Base-by-base conservation (phyloP, 805 yeast species). In the Pichia thaimueangensis region DNA sequence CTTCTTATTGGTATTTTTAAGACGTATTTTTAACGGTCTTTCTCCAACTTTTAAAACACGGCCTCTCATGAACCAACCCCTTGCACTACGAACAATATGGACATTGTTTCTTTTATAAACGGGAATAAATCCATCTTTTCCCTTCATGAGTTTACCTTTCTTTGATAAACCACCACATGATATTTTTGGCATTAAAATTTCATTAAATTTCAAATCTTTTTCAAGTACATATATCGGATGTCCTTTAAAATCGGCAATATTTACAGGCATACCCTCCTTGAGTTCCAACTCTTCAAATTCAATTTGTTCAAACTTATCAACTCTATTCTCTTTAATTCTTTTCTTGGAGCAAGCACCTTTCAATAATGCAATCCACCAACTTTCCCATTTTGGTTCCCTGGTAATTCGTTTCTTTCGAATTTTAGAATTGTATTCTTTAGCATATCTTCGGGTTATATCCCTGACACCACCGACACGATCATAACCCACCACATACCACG, bases 151-250 rank as follows among this genome's bases (percentile, higher is more conserved):
- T 40, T 65, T 70, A 5, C 59, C 50, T 11, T 63, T 59, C 37
- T 67, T 69, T 12, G 75, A 60, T 23, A 86, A 69, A 24, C 80
- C 78, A 1, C 97, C 98, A 53, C 94, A 82, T 19, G 78, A 75
- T 30, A 72, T 80, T 52, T 70, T 75, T 0, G 89, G 86, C 41
- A 71, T 70, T 5, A 91, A 59, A 5, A 88, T 70, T 57, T 93
- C 96, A 56, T 81, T 83, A 39, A 74, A 72, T 37, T 73, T 72
- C 27, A 93, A 58, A 49, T 88, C 94, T 3, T 78, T 70, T 57
- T 86, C 95, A 12, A 93, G 59, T 0, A 83, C 93, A 60, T 82
- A 93, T 12, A 80, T 62, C 0, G 98, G 98, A 60, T 93, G 98
- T 39, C 80, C 80, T 39, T 79, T 80, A 58, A 89, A 86, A 51